Conservation (phyloP, 1,284 basidiomycete species). For the Macrocybe sp. region DNA sequence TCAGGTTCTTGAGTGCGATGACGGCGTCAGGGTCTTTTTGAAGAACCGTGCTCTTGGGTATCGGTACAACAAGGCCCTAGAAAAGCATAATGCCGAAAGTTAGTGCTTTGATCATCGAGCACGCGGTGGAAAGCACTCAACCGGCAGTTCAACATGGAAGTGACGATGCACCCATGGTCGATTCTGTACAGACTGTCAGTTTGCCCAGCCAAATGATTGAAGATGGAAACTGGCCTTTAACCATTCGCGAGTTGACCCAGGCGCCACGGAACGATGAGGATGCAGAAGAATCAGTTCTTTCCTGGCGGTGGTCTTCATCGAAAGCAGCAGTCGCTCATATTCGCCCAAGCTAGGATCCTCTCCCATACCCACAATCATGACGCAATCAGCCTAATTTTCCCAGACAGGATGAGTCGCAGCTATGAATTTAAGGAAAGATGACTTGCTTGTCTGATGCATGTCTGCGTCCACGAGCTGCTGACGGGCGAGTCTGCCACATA, state of each 20-base stretch:
- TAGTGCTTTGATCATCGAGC: background rate
- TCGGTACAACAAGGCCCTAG: slow-evolving; percentile 61
- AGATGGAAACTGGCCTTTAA: slow-evolving; percentile 61
- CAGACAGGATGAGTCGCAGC: slow-evolving; percentile 3
- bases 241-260: slow-evolving; percentile 96
- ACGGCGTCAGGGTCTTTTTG: slow-evolving; percentile 87
- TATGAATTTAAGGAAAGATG: background rate
- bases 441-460: slow-evolving; percentile 85
- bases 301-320: slow-evolving; percentile 95
- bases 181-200: slow-evolving; percentile 41
- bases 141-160: slow-evolving; percentile 85
- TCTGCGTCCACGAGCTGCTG: slow-evolving; percentile 94
- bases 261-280: slow-evolving; percentile 83
- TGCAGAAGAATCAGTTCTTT: slow-evolving; percentile 96
- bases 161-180: slow-evolving; percentile 95
- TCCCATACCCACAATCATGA: slow-evolving; percentile 93
- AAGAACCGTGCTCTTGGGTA: slow-evolving; percentile 50
- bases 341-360: slow-evolving; percentile 89
- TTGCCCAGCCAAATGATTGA: slow-evolving; percentile 4
- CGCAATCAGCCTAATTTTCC: slow-evolving; percentile 77
- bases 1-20: slow-evolving; percentile 84
- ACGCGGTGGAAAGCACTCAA: slow-evolving; percentile 27
- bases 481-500: slow-evolving; percentile 94
- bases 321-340: slow-evolving; percentile 88
- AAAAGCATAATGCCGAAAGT: slow-evolving; percentile 1